Conservation (phyloP, 805 yeast genomes). For the Komagataella mondaviorum region DNA sequence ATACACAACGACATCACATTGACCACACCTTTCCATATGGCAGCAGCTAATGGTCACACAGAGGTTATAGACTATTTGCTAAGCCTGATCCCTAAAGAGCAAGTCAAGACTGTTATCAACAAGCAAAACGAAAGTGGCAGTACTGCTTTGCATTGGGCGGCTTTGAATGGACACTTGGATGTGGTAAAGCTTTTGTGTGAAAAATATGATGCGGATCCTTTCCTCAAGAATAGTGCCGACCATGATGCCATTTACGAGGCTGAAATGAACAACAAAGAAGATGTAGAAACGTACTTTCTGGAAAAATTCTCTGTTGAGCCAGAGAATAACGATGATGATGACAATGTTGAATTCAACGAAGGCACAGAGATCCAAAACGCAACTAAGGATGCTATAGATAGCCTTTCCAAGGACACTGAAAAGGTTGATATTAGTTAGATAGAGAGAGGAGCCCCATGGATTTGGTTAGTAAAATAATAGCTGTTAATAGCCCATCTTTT, state of each 20-base stretch:
- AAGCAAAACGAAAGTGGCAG: conserved; percentile 70
- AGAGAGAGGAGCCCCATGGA: not conserved
- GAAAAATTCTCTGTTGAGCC: conserved; percentile 59
- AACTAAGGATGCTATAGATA: not conserved
- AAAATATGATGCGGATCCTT: conserved; percentile 66
- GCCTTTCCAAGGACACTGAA: not conserved
- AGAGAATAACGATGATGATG: conserved; percentile 31
- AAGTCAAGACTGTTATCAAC: conserved; percentile 33
- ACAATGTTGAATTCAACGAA: conserved; percentile 21
- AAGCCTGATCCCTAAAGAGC: conserved; percentile 27
- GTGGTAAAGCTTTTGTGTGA: conserved; percentile 62
- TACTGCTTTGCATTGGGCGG: conserved; percentile 95
- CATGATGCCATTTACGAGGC: conserved; percentile 89
- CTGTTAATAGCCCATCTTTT: not conserved
- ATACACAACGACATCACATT: conserved; percentile 52
- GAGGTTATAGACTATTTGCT: conserved; percentile 53
- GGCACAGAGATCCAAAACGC: conserved; percentile 34
- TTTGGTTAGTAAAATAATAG: not conserved
- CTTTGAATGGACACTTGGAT: conserved; percentile 71
- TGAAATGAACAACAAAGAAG: conserved; percentile 61
- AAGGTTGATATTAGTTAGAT: not conserved
- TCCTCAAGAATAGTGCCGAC: conserved; percentile 54
- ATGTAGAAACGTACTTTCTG: conserved; percentile 67
- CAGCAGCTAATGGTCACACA: conserved; percentile 85
- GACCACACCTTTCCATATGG: conserved; percentile 85